Evolutionary conservation across 352 stramenopile species (phyloP), one percentile per base, ranked within the genome.

Genomic region (Phytophthora colocasiae): DNA sequence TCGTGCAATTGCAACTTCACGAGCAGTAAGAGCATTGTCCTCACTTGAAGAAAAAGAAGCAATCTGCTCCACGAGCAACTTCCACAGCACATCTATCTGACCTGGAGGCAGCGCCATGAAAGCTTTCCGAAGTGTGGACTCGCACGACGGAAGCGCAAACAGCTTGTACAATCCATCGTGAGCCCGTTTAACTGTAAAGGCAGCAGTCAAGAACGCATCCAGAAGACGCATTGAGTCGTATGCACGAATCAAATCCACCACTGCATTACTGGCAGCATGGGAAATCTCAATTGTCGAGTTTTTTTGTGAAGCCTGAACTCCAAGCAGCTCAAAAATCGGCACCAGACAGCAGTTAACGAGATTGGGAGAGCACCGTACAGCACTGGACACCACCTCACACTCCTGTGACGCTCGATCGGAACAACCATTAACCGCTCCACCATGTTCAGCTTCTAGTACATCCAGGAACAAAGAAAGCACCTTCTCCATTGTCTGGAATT

Each of bases 171-270:
- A 54, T 2, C 81, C 84, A 31, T 75, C 51, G 3, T 69, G 65
- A 3, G 50, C 53, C 48, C n/a, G 64, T 70, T 59, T 44, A 38
- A 70, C 75, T 58, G 68, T 60, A 66, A 75, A 87, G 39, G 24
- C 47, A 24, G 80, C 55, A 11, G 60, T 61, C 14, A 94, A 56
- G 34, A 95, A 85, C 24, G 65, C 59, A 54, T 95, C 84, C 14
- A 96, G 46, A 12, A 93, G 73, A 69, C 89, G 86, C 89, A 96
- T 95, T 0, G 87, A 94, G 55, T 93, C 82, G 70, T 92, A 94
- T 5, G 89, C 88, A 19, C 67, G 75, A 54, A 96, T 63, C 15
- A 96, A 61, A 29, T 87, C 72, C 12, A 84, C 74, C 40, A 94
- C 61, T 9, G 79, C 71, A 6, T 58, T 64, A 41, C 81, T 89